Conservation (phyloP, 1,284 basidiomycete species). For the Ceratobasidium sp. region DNA sequence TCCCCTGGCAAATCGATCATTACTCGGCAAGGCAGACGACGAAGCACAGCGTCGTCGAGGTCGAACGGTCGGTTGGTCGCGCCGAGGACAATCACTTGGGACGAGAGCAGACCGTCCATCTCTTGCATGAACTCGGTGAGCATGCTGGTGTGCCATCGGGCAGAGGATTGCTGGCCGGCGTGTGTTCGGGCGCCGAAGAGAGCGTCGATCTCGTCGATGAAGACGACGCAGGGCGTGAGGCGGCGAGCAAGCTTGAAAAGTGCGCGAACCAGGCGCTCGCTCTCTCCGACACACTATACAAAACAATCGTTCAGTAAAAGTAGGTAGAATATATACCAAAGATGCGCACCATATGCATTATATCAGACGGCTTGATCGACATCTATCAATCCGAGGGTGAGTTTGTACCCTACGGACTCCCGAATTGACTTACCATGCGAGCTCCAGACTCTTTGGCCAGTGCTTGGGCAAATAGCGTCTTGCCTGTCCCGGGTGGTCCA, state of each 20-base stretch:
- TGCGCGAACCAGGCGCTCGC: constrained; percentile 91
- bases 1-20: constrained; percentile 85
- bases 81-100: constrained; percentile 90
- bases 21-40: constrained; percentile 82
- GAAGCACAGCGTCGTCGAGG: constrained; percentile 84
- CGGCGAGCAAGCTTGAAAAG: constrained; percentile 90
- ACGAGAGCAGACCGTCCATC: constrained; percentile 92
- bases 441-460: constrained; percentile 92
- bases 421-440: constrained; percentile 76
- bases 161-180: constrained; percentile 77
- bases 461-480: constrained; percentile 89
- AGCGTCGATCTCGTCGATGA: constrained; percentile 96
- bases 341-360: constrained; percentile 83
- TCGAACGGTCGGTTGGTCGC: constrained; percentile 92
- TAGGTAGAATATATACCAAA: constrained; percentile 47
- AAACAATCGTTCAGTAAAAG: background rate
- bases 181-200: constrained; percentile 88
- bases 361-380: constrained; percentile 61
- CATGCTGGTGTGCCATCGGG: constrained; percentile 80
- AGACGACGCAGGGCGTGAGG: constrained; percentile 92
- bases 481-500: constrained; percentile 90
- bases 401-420: background rate
- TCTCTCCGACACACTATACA: constrained; percentile 88
- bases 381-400: background rate
- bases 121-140: constrained; percentile 99